Evolutionary conservation across 2,329 filamentous ascomycete species (phyloP).

Genomic region (Aspergillus uvarum): DNA sequence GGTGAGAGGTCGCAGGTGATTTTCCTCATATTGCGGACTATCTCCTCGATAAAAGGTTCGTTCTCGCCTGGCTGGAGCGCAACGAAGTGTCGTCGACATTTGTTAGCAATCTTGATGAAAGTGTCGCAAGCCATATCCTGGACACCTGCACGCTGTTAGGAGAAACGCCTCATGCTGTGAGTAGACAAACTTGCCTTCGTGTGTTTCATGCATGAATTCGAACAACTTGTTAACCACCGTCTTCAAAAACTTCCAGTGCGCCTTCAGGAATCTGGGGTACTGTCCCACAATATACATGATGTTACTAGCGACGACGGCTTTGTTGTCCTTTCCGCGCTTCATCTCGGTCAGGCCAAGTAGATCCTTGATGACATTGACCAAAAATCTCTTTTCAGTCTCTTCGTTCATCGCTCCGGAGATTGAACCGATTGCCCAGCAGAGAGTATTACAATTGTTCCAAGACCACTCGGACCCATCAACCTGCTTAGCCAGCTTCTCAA

Average conservation of each 20-base stretch:
- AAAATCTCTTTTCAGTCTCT: slow-evolving; percentile 96
- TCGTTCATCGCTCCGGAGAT: slow-evolving; percentile 99
- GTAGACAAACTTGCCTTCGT: slow-evolving; percentile 67
- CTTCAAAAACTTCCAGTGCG: slow-evolving; percentile 99
- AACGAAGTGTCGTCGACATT: slow-evolving; percentile 96
- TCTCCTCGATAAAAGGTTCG: slow-evolving; percentile 98
- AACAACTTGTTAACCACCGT: slow-evolving; percentile 99
- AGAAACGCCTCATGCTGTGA: neutral
- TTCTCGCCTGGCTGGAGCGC: slow-evolving; percentile 89
- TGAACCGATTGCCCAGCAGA: slow-evolving; percentile 98
- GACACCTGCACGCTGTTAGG: slow-evolving; percentile 62
- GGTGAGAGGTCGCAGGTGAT: slow-evolving; percentile 94
- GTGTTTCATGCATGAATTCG: slow-evolving; percentile 99
- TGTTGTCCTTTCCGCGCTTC: slow-evolving; percentile 99
- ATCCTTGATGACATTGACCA: slow-evolving; percentile 98
- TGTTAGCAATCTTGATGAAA: slow-evolving; percentile 99
- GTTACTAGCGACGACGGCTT: slow-evolving; percentile 96
- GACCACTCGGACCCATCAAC: slow-evolving; percentile 97
- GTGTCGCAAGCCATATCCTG: slow-evolving; percentile 99
- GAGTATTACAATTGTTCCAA: slow-evolving; percentile 98
- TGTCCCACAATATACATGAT: slow-evolving; percentile 99
- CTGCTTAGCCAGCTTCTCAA: slow-evolving; percentile 91
- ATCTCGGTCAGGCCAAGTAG: slow-evolving; percentile 94
- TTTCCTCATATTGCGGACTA: slow-evolving; percentile 90
- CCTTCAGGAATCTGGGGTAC: slow-evolving; percentile 96